A percentile compares a stretch with the other conserved stretches of the same genome.
Evolutionary conservation across 305 asterid genomes (phyloP).

Genomic region (Petunia hybrid): DNA sequence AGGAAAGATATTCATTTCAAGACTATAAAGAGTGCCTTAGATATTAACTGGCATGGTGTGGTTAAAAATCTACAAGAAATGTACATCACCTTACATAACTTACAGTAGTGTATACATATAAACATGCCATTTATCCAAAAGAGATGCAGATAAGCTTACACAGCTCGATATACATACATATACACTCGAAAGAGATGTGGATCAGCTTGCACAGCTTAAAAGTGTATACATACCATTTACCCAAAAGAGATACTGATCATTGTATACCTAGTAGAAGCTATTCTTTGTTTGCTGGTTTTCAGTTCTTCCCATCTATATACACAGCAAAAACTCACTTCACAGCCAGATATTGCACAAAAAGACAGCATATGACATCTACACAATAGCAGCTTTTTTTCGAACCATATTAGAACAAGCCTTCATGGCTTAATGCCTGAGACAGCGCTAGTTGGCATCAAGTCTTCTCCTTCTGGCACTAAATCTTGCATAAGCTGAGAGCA

Average conservation of each 20-base stretch:
- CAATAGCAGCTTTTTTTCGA: not conserved
- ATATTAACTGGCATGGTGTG: no score
- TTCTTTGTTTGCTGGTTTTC: no score
- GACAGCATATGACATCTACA: not conserved
- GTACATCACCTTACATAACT: not conserved
- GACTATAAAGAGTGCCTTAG: no score
- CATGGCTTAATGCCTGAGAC: not conserved
- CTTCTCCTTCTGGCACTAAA: conserved; percentile 51
- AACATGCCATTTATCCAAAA: not conserved
- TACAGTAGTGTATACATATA: not conserved
- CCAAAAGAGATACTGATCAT: conserved; percentile 14
- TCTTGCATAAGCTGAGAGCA: conserved; percentile 49
- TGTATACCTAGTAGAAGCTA: no score
- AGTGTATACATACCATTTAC: not conserved
- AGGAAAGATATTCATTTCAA: no score
- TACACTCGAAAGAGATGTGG: not conserved
- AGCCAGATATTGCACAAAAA: not conserved
- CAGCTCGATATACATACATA: not conserved
- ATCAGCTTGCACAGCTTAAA: not conserved
- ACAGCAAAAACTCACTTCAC: not conserved
- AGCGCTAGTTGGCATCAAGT: conserved; percentile 47
- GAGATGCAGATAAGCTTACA: not conserved
- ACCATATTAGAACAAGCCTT: not conserved
- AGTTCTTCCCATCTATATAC: no score
- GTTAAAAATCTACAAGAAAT: no score